A percentile compares a stretch with the other conserved stretches of the same genome.
phyloP scores from a whole-genome alignment of 2,329 filamentous ascomycete genomes.

The Alternaria solani region DNA sequence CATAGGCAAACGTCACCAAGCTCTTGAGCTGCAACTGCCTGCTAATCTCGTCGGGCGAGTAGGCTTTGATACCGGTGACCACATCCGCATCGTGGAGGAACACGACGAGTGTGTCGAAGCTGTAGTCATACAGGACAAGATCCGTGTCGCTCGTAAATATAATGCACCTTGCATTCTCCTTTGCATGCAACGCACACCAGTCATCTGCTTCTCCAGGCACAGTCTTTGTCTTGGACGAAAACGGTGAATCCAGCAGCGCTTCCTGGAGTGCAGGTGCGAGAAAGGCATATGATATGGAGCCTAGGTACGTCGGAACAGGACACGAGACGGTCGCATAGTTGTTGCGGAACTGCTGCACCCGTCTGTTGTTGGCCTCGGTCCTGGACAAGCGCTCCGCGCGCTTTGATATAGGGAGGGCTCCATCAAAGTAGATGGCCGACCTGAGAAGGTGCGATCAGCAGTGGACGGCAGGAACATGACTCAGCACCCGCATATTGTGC shows the following conservation, averaged over 20 bases:
- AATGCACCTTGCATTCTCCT: slow-evolving; percentile 65
- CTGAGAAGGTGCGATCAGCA: slow-evolving; percentile 32
- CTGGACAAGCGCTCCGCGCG: slow-evolving; percentile 67
- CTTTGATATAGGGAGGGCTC: slow-evolving; percentile 76
- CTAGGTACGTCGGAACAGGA: slow-evolving; percentile 39
- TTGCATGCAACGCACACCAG: slow-evolving; percentile 75
- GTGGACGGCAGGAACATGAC: slow-evolving; percentile 24
- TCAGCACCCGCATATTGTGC: slow-evolving; percentile 18
- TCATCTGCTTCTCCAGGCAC: slow-evolving; percentile 86
- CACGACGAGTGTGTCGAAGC: slow-evolving; percentile 66
- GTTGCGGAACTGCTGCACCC: slow-evolving; percentile 62
- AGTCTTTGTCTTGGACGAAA: slow-evolving; percentile 60
- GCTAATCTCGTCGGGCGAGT: slow-evolving; percentile 56
- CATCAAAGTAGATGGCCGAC: slow-evolving; percentile 83
- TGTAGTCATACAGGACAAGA: slow-evolving; percentile 77
- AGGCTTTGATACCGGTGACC: slow-evolving; percentile 46
- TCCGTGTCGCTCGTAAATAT: slow-evolving; percentile 88
- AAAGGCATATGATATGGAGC: slow-evolving; percentile 66
- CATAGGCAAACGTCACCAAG: slow-evolving; percentile 53
- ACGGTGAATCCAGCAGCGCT: slow-evolving; percentile 60
- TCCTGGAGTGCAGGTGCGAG: slow-evolving; percentile 81
- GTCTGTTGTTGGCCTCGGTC: slow-evolving; percentile 64
- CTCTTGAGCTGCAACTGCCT: slow-evolving; percentile 54
- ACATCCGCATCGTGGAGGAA: slow-evolving; percentile 72
- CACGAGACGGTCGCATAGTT: slow-evolving; percentile 34